Evolutionary conservation across 2,329 filamentous ascomycete genomes (phyloP).

Genomic region (Cladosporium oxysporum): DNA sequence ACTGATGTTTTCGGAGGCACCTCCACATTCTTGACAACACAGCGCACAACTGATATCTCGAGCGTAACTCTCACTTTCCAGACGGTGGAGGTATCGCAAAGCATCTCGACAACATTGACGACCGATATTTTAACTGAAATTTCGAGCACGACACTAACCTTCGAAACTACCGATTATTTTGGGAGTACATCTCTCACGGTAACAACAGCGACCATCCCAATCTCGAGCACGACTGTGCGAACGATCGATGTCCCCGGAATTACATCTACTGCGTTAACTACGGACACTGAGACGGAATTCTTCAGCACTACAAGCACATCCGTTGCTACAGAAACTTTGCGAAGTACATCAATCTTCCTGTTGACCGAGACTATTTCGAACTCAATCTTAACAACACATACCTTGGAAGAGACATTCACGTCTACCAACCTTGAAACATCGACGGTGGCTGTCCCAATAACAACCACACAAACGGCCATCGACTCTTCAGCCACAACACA

Average conservation of each 20-base stretch:
- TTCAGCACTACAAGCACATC: background rate
- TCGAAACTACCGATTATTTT: background rate
- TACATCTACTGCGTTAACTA: background rate
- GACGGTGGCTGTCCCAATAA: background rate
- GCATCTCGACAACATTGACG: background rate
- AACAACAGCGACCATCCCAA: background rate
- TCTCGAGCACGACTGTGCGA: background rate
- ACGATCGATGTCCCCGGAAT: background rate
- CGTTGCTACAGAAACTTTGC: background rate
- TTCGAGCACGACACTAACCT: background rate
- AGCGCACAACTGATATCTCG: background rate
- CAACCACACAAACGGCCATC: background rate
- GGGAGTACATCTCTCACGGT: background rate
- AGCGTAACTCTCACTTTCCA: background rate
- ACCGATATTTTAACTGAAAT: background rate
- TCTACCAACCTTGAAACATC: background rate
- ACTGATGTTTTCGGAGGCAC: conserved; percentile 5
- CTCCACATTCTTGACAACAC: background rate
- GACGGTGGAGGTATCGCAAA: background rate
- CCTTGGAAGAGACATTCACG: background rate
- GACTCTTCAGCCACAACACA: background rate
- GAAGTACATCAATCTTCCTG: background rate
- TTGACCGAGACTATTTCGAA: background rate
- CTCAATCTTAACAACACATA: background rate
- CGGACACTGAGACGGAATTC: background rate